Evolutionary conservation across 352 stramenopile species (phyloP), one percentile per base, ranked within the genome.

Genomic region (Pythium inflatum): DNA sequence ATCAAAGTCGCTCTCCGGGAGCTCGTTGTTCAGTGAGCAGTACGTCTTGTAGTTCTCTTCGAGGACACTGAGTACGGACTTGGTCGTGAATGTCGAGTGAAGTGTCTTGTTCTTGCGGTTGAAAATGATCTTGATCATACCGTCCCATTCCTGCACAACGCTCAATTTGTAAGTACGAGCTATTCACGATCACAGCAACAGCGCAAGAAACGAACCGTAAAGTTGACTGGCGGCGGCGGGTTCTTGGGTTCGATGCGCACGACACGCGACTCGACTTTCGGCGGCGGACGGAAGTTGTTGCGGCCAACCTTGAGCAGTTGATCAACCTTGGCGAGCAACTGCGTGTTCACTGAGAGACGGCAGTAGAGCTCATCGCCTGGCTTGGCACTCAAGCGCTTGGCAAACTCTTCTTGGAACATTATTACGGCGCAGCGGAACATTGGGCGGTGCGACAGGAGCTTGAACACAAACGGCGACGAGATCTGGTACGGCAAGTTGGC

Each of bases 51-150:
- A 97, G 74, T 99, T 99, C 53, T 98, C 90, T 63, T 99, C 91
- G 43, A 99, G 83, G 48, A 99, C 85, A 71, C 92, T 94, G 8
- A 99, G 83, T 31, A 98, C 96, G 2, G 94, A 87, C 82, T 99
- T 99, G 34, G 96, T 99, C 33, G 93, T 97, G 70, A 99, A 95
- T 20, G 97, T 95, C 41, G 96, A 92, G 67, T 97, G 87, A 24
- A 99, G 81, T 36, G 97, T 99, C 87, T 99, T 99, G 83, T 99
- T 99, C 82, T 99, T 99, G 38, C 98, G 89, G 82, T 99, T 99
- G 81, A 99, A 99, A 49, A 99, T 82, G 69, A 99, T 92, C 70
- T 98, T 97, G 71, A 99, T 94, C 92, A 99, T 98, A 38, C 98
- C 98, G 78, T 99, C 98, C 98, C 98, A 99, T 83, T 99, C 98